Conservation (phyloP, 768 basidiomycete species). For the Brasilioporus rufonigricans region DNA sequence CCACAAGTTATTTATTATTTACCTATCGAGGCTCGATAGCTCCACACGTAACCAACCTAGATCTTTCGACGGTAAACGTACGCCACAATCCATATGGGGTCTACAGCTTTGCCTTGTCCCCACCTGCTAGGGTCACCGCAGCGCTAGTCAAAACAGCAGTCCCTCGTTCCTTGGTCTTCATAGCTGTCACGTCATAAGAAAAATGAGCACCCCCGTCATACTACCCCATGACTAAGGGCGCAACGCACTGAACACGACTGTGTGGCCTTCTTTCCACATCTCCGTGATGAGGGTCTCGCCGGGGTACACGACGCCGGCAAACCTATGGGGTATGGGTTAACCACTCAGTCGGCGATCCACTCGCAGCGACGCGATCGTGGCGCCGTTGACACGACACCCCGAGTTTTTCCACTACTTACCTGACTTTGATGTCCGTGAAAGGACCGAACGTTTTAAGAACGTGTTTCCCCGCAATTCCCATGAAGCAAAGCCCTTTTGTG, state of each 20-base stretch:
- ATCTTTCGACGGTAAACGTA: no score
- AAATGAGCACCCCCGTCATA: background rate
- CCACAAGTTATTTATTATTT: no score
- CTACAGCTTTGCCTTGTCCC: constrained; percentile 61
- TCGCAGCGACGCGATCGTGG: background rate
- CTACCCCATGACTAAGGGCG: background rate
- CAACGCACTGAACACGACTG: constrained; percentile 87
- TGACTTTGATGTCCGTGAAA: constrained; percentile 92
- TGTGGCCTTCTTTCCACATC: constrained; percentile 97
- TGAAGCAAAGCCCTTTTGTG: constrained; percentile 69
- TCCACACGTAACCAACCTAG: background rate
- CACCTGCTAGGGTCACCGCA: constrained; percentile 67
- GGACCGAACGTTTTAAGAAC: constrained; percentile 82
- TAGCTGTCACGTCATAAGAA: constrained; percentile 42
- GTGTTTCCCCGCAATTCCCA: constrained; percentile 94
- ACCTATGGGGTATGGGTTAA: constrained; percentile 40
- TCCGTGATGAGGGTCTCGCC: constrained; percentile 94
- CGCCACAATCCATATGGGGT: background rate
- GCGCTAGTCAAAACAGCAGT: constrained; percentile 72
- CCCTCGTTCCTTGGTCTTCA: constrained; percentile 86
- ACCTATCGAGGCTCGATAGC: no score
- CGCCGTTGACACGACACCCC: background rate
- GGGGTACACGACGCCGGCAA: constrained; percentile 89
- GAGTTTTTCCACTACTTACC: constrained; percentile 43
- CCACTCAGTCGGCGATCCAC: background rate